Evolutionary conservation across 2,329 filamentous ascomycete species (phyloP).

Genomic region (Fulvia fulva): DNA sequence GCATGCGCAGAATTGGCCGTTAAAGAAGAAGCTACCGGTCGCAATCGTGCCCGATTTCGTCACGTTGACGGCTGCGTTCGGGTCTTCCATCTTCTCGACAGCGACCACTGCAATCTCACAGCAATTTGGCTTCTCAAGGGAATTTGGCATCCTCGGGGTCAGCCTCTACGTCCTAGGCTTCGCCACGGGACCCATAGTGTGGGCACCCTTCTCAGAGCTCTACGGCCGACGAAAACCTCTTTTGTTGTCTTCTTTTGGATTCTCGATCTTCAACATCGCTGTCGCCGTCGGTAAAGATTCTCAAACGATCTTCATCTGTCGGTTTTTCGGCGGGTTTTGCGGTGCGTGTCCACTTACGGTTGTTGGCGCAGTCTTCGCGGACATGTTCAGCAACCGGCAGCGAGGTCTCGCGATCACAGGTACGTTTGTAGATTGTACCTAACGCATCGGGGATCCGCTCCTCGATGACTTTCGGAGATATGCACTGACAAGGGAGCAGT

Average conservation of each 20-base stretch:
- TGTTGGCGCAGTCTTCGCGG: slow-evolving; percentile 45
- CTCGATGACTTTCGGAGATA: no score
- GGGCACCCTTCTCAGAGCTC: slow-evolving; percentile 49
- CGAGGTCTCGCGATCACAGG: slow-evolving; percentile 35
- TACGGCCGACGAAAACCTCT: slow-evolving; percentile 32
- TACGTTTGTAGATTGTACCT: no score
- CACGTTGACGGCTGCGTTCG: slow-evolving; percentile 64
- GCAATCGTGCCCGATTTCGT: slow-evolving; percentile 67
- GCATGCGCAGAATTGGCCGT: slow-evolving; percentile 77
- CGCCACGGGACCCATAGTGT: slow-evolving; percentile 33
- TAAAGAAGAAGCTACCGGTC: slow-evolving; percentile 67
- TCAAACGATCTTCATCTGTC: slow-evolving; percentile 37
- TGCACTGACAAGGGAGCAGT: no score
- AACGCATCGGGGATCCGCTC: no score
- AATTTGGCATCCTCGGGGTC: slow-evolving; percentile 36
- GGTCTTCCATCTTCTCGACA: slow-evolving; percentile 44
- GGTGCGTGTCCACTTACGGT: slow-evolving; percentile 44
- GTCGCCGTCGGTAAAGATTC: slow-evolving; percentile 37
- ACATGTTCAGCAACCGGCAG: slow-evolving; percentile 33
- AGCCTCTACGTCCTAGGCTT: slow-evolving; percentile 36
- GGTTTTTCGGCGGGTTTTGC: slow-evolving; percentile 37
- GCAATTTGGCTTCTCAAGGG: slow-evolving; percentile 42
- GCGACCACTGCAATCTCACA: slow-evolving; percentile 41
- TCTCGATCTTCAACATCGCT: slow-evolving; percentile 48
- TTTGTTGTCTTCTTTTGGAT: slow-evolving; percentile 34